These are phyloP conservation scores for Kwoniella pini DNA, from an alignment of 768 basidiomycete species.

Conservation along the genomic window DNA sequence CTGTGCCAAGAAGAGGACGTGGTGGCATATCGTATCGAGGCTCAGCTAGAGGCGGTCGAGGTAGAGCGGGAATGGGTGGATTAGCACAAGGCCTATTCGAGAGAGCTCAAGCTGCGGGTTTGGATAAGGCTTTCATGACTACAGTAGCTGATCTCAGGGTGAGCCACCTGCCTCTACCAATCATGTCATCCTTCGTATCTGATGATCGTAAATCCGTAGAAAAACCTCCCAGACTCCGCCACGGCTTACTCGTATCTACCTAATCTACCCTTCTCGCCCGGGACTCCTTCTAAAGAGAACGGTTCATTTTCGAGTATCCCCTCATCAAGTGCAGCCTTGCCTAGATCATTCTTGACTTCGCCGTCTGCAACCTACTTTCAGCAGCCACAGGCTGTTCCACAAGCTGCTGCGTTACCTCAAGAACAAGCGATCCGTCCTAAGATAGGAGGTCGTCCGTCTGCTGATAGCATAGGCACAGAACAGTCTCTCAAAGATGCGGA, in stretches of 20 bases:
- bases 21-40: neutral
- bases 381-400: neutral
- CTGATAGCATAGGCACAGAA: slow-evolving; percentile 23
- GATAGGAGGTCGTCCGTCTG: slow-evolving; percentile 11
- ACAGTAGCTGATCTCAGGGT: slow-evolving; percentile 52
- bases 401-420: neutral
- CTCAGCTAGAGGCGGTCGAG: slow-evolving; percentile 18
- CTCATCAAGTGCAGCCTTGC: slow-evolving; percentile 23
- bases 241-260: slow-evolving; percentile 58
- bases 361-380: neutral
- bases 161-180: slow-evolving; percentile 4
- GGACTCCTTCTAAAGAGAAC: slow-evolving; percentile 22
- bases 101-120: slow-evolving; percentile 58
- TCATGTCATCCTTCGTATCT: neutral
- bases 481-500: slow-evolving; percentile 43
- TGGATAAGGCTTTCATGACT: slow-evolving; percentile 51
- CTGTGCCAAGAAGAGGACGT: neutral
- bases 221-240: slow-evolving; percentile 79
- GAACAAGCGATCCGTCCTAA: neutral
- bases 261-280: slow-evolving; percentile 43
- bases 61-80: slow-evolving; percentile 47
- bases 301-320: slow-evolving; percentile 38
- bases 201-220: slow-evolving; percentile 57
- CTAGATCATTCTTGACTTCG: slow-evolving; percentile 18
- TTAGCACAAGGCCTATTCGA: slow-evolving; percentile 52